Percentiles rank a stretch among this genome's conserved stretches.
phyloP scores from a whole-genome alignment of 2,329 filamentous ascomycete species.

The Tolypocladium sp. region DNA sequence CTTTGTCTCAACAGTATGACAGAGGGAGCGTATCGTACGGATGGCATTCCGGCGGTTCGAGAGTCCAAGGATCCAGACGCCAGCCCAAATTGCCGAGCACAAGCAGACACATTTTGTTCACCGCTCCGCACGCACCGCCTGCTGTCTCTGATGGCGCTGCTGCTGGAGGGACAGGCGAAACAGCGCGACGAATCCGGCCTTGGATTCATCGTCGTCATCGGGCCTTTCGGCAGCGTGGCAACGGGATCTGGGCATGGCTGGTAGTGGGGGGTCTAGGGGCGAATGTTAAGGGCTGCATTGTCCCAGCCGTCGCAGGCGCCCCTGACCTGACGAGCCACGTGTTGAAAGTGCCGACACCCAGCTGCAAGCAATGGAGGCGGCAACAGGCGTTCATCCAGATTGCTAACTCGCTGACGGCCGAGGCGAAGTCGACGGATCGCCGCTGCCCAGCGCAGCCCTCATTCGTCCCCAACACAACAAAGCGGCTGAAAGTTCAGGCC shows the following conservation, averaged over 20 bases:
- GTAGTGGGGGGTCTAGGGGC: not conserved
- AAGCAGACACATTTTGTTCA: not conserved
- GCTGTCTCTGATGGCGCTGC: not conserved
- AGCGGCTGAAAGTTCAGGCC: slow-evolving; percentile 9
- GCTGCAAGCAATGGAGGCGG: not conserved
- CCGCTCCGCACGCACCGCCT: not conserved
- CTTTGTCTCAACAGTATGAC: not conserved
- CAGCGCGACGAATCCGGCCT: not conserved
- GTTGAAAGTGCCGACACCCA: not conserved
- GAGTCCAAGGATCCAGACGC: not conserved
- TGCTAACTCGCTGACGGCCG: not conserved
- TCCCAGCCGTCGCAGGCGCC: not conserved
- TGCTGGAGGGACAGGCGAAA: not conserved
- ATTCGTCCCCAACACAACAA: slow-evolving; percentile 1
- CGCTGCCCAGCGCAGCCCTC: not conserved
- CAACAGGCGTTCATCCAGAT: not conserved
- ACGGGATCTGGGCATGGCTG: not conserved
- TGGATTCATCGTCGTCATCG: not conserved
- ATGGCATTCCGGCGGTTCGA: not conserved
- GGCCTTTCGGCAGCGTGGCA: not conserved
- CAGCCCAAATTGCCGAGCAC: not conserved
- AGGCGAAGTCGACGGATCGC: not conserved
- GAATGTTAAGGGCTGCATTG: not conserved
- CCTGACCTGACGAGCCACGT: not conserved
- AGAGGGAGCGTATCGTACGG: not conserved